A percentile compares a stretch with the other conserved stretches of the same genome.
These are phyloP conservation scores for Choricystis sp. DNA, from an alignment of 139 green algal species.

Conservation along the genomic window DNA sequence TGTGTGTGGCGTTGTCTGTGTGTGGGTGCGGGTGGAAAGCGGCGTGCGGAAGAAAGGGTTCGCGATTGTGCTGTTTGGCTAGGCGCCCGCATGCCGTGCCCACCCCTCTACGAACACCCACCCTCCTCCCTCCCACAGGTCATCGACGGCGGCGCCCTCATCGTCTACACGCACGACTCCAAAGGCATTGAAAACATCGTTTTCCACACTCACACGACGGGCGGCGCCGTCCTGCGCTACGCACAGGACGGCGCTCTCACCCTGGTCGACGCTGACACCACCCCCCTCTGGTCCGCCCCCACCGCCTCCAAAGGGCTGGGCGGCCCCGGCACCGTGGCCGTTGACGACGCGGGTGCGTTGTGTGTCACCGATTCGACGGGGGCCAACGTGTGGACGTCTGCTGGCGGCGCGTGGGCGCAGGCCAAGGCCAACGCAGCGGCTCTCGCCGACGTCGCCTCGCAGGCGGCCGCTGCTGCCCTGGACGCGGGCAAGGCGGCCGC, in stretches of 20 bases:
- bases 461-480: too few species aligned
- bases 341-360: not conserved
- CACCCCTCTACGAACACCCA: too few species aligned
- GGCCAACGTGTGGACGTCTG: not conserved
- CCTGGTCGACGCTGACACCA: not conserved
- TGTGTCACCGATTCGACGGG: not conserved
- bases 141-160: not conserved
- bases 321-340: too few species aligned
- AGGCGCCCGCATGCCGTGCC: not conserved
- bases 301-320: not conserved
- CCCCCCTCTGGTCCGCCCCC: not conserved
- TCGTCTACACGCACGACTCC: not conserved
- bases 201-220: not conserved
- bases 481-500: too few species aligned
- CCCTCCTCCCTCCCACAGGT: not conserved
- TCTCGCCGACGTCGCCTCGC: not conserved
- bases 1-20: not conserved
- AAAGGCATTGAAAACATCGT: not conserved
- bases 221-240: not conserved
- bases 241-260: not conserved
- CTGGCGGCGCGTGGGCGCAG: not conserved
- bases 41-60: not conserved
- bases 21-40: too few species aligned
- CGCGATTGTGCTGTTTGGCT: not conserved
- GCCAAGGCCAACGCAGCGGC: not conserved